Percentiles rank a stretch among this genome's conserved stretches.
These are phyloP conservation scores for Hypoxylon sp. DNA, from an alignment of 2,329 filamentous ascomycete species.

Conservation along the genomic window DNA sequence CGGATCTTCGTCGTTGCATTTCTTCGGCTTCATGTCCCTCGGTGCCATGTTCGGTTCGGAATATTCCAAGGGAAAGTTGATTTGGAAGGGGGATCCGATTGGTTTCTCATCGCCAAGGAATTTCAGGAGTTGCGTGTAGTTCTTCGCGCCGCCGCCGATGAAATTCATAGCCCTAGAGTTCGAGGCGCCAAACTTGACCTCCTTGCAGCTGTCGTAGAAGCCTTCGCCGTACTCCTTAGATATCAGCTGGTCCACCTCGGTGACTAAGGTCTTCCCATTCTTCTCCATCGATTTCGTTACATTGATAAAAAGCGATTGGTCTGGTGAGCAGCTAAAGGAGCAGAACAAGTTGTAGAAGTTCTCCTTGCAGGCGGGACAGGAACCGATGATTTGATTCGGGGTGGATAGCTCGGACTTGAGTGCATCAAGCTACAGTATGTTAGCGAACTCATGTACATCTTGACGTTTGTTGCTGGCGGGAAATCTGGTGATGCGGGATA, in stretches of 20 bases:
- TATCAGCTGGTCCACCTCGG: constrained; percentile 90
- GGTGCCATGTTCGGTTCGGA: constrained; percentile 77
- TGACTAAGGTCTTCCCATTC: constrained; percentile 72
- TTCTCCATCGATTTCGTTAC: constrained; percentile 80
- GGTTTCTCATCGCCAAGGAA: constrained; percentile 94
- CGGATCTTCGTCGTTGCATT: constrained; percentile 90
- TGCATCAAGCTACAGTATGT: constrained; percentile 73
- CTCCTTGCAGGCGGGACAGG: constrained; percentile 95
- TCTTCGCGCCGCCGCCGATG: constrained; percentile 93
- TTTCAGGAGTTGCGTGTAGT: constrained; percentile 87
- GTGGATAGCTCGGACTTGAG: constrained; percentile 88
- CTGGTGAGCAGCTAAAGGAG: constrained; percentile 96
- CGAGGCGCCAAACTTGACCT: constrained; percentile 96
- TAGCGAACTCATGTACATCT: constrained; percentile 25
- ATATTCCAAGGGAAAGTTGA: constrained; percentile 83
- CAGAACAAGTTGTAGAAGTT: constrained; percentile 99
- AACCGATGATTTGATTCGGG: constrained; percentile 88
- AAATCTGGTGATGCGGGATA: constrained; percentile 5
- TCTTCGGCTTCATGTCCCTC: constrained; percentile 78
- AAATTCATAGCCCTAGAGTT: constrained; percentile 95
- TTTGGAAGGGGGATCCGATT: constrained; percentile 95
- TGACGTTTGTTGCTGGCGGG: background rate
- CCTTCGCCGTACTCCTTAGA: constrained; percentile 85
- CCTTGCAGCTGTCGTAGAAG: constrained; percentile 97
- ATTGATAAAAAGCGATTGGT: constrained; percentile 96